These are phyloP conservation scores for Meyerozyma athensensis DNA, from an alignment of 1,139 yeast species.

Conservation along the genomic window DNA sequence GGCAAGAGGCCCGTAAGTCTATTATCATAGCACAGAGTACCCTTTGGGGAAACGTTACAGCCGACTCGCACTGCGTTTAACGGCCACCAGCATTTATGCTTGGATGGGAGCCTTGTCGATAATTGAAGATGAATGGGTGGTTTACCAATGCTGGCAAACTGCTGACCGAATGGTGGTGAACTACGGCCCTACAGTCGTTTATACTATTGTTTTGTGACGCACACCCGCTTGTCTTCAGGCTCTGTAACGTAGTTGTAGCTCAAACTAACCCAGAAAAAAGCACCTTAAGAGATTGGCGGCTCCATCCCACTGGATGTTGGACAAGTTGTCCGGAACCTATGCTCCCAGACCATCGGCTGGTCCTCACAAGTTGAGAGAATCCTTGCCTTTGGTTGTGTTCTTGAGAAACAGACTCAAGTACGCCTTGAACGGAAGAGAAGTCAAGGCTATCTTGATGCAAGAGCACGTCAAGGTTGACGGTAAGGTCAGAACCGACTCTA, in stretches of 20 bases:
- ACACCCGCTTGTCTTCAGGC: too few relatives aligned
- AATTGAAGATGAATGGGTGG: constrained; percentile 10
- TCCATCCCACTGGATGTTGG: constrained; percentile 99
- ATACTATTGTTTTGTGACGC: too few relatives aligned
- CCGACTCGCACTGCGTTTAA: constrained; percentile 11
- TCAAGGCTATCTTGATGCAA: constrained; percentile 98
- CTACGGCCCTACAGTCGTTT: too few relatives aligned
- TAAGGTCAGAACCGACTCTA: constrained; percentile 97
- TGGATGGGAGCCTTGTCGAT: constrained; percentile 31
- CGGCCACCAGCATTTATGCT: constrained; percentile 12
- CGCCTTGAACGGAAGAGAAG: constrained; percentile 99
- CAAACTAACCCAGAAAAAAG: constrained; percentile 71
- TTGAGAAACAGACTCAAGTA: constrained; percentile 99
- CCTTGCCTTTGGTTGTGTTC: constrained; percentile 95
- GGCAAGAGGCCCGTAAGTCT: constrained; percentile 95
- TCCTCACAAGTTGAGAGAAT: constrained; percentile 99
- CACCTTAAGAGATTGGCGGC: constrained; percentile 98
- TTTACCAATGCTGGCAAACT: not conserved
- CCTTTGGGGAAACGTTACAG: constrained; percentile 8
- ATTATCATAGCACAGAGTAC: constrained; percentile 7
- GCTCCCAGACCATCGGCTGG: constrained; percentile 99
- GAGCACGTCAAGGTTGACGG: constrained; percentile 99
- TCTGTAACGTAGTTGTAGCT: too few relatives aligned
- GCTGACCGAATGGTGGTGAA: not conserved
- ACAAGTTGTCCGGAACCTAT: constrained; percentile 98